Conservation (phyloP, 73 alveolate species). For the Paramecium tetraurelia region DNA sequence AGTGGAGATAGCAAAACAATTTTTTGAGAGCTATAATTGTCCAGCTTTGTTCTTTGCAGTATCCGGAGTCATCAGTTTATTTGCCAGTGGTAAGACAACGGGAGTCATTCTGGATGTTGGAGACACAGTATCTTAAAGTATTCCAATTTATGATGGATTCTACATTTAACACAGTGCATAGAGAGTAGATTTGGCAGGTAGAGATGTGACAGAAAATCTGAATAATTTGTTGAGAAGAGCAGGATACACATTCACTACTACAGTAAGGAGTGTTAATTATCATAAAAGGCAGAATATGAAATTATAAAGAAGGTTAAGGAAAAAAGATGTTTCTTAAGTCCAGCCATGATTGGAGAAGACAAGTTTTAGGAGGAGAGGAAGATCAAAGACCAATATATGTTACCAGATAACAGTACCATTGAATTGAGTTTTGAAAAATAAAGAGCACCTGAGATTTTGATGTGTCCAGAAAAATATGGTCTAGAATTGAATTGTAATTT, state of each 20-base stretch:
- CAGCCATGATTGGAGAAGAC: constrained; percentile 45
- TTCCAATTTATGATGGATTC: constrained; percentile 89
- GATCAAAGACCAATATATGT: constrained; percentile 65
- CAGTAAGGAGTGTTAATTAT: constrained; percentile 41
- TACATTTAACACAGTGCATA: constrained; percentile 75
- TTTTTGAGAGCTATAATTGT: constrained; percentile 82
- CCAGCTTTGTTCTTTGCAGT: constrained; percentile 85
- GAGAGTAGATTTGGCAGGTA: constrained; percentile 93
- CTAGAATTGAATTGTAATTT: constrained; percentile 78
- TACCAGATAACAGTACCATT: constrained; percentile 88
- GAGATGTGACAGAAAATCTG: constrained; percentile 90
- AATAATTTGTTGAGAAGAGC: constrained; percentile 80
- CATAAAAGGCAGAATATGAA: constrained; percentile 77
- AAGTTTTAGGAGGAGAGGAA: constrained; percentile 55
- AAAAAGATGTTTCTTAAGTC: constrained; percentile 71
- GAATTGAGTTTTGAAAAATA: constrained; percentile 77
- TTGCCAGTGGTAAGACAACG: constrained; percentile 85
- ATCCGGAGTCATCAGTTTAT: constrained; percentile 74
- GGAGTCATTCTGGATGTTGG: constrained; percentile 91
- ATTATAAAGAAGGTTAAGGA: constrained; percentile 86
- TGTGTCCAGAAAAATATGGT: constrained; percentile 84
- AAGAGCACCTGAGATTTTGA: constrained; percentile 91
- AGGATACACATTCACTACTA: constrained; percentile 86
- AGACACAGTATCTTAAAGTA: constrained; percentile 83
- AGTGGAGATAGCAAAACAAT: constrained; percentile 69